Conservation (phyloP, 2,329 filamentous ascomycete species). For the Hypoxylon sp. region DNA sequence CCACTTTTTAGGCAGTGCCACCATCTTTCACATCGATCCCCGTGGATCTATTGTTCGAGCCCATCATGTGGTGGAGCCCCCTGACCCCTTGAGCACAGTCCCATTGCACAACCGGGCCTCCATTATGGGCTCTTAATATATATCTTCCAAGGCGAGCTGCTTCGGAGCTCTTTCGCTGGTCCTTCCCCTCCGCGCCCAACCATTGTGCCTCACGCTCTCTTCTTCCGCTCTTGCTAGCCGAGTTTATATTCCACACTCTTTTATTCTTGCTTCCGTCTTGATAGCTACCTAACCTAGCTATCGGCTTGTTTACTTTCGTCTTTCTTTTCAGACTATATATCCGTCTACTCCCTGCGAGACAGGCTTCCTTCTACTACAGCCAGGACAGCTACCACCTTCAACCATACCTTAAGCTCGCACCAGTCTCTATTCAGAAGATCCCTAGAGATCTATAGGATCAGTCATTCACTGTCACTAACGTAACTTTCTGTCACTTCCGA, state of each 20-base stretch:
- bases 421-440: constrained; percentile 34
- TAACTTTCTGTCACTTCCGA: constrained; percentile 27
- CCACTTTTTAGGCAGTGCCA: constrained; percentile 41
- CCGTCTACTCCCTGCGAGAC: constrained; percentile 49
- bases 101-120: constrained; percentile 30
- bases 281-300: constrained; percentile 36
- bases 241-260: constrained; percentile 50
- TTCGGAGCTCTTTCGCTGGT: constrained; percentile 39
- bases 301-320: constrained; percentile 44
- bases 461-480: constrained; percentile 33
- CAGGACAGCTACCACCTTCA: constrained; percentile 38
- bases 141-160: constrained; percentile 46
- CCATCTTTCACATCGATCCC: constrained; percentile 36
- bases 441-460: constrained; percentile 30
- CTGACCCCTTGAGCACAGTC: constrained; percentile 20
- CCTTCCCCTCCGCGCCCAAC: constrained; percentile 44
- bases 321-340: constrained; percentile 47
- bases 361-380: constrained; percentile 43
- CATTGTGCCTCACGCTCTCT: constrained; percentile 45
- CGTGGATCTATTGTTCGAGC: constrained; percentile 37
- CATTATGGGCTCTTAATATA: constrained; percentile 48
- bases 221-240: constrained; percentile 49
- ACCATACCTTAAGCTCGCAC: constrained; percentile 24
- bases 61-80: constrained; percentile 32
- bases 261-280: constrained; percentile 40